Conservation (phyloP, 805 yeast genomes). For the Pichia thaimueangensis region DNA sequence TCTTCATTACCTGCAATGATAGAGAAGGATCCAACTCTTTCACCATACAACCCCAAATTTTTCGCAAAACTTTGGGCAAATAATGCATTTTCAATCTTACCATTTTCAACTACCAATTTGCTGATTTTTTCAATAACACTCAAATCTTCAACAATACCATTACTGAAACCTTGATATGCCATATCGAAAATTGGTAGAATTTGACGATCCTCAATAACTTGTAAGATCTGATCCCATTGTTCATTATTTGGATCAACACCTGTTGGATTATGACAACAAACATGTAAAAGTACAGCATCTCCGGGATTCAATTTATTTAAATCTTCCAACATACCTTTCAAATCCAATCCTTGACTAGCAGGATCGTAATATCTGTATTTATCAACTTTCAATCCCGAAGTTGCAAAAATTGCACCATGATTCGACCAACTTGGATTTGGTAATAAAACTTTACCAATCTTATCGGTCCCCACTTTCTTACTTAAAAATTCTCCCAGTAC, state of each 20-base stretch:
- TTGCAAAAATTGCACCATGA: slow-evolving; percentile 73
- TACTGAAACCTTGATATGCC: slow-evolving; percentile 94
- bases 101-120: slow-evolving; percentile 36
- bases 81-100: slow-evolving; percentile 45
- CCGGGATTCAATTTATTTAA: slow-evolving; percentile 50
- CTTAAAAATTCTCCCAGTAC: slow-evolving; percentile 73
- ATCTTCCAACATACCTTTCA: slow-evolving; percentile 56
- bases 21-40: slow-evolving; percentile 82
- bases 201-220: slow-evolving; percentile 48
- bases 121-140: slow-evolving; percentile 38
- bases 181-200: slow-evolving; percentile 82
- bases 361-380: slow-evolving; percentile 69
- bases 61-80: slow-evolving; percentile 91
- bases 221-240: slow-evolving; percentile 74
- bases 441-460: slow-evolving; percentile 47
- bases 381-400: slow-evolving; percentile 59
- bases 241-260: slow-evolving; percentile 83
- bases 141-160: slow-evolving; percentile 74
- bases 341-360: slow-evolving; percentile 54
- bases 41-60: slow-evolving; percentile 93
- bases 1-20: slow-evolving; percentile 51
- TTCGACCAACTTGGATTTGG: slow-evolving; percentile 96
- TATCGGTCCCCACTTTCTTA: slow-evolving; percentile 40
- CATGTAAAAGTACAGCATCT: slow-evolving; percentile 72
- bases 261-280: slow-evolving; percentile 96